A percentile compares a stretch with the other conserved stretches of the same genome.
Evolutionary conservation across 768 basidiomycete genomes (phyloP).

Genomic region (Filobasidium floriforme): DNA sequence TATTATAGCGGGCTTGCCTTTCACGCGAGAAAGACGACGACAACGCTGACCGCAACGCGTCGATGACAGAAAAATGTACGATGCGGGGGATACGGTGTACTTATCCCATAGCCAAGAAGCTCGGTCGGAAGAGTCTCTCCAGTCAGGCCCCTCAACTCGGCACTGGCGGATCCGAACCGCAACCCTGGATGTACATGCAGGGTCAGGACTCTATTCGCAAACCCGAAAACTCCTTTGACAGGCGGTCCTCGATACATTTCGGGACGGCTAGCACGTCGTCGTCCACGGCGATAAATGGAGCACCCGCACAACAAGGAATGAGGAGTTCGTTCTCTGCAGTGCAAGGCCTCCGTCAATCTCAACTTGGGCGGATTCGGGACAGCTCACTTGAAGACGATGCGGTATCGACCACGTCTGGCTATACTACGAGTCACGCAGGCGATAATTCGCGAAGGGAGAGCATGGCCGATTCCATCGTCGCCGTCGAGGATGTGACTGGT

Average conservation of each 20-base stretch:
- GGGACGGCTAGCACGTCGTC: neutral
- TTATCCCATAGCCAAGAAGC: conserved; percentile 12
- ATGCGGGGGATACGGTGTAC: conserved; percentile 10
- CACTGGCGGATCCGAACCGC: neutral
- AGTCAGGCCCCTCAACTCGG: neutral
- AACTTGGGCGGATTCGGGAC: neutral
- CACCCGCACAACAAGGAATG: neutral
- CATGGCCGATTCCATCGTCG: neutral
- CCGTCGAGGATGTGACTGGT: neutral
- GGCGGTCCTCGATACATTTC: neutral
- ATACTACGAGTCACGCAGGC: neutral
- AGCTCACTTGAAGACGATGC: neutral
- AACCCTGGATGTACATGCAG: conserved; percentile 8
- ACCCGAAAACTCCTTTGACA: neutral
- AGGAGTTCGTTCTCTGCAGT: neutral
- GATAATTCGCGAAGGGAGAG: neutral
- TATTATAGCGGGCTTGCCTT: neutral
- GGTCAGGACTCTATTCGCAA: neutral
- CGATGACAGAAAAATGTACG: conserved; percentile 13
- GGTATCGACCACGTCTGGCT: neutral
- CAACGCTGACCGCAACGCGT: neutral
- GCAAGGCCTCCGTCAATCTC: neutral
- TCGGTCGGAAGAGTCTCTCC: conserved; percentile 3
- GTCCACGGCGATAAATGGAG: neutral
- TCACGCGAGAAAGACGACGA: neutral